Base-by-base conservation (phyloP, 2,329 filamentous ascomycete genomes). In the Alternaria triticina region DNA sequence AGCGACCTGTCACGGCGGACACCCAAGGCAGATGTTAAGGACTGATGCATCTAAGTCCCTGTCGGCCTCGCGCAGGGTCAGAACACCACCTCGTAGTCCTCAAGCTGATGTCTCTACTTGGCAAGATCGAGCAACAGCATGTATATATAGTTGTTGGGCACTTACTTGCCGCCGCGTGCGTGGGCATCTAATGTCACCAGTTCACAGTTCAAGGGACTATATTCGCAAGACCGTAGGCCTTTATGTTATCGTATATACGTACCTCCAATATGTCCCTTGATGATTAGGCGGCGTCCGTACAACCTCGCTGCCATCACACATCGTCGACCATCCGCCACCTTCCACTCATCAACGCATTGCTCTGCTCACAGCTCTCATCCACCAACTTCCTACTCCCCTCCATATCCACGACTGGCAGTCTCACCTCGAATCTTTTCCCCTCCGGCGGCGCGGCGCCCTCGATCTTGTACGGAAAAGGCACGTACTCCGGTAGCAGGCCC, bases 401-500 rank as follows among this genome's bases (percentile, higher is more conserved):
- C 0, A 77, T 76, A 0, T 89, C 90, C 0, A 84, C 85, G 0
- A 86, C 86, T 0, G 90, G 90, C n/a, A 91, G 79, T 3, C 82
- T 82, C 54, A 89, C 89, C 74, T 91, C 88, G 51, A 83, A 83
- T 56, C 71, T 79, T 67, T 83, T 84, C 4, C 82, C 83, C 0
- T 78, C 54, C 0, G 66, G 73, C 0, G 82, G 76, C 3, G 64
- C 60, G 40, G 68, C 73, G 13, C 81, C 74, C 8, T 75, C 70
- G 51, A 79, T 70, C 22, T 56, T 15, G 46, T 70, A 69, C 0
- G 88, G 89, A 63, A 88, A 91, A 0, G 86, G 85, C 0, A 92
- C 82, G 65, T 88, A 91, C 60, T 91, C 85, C 0, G 89, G 89
- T 54, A 92, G 73, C 20, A 91, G 73, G 0, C 87, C 89, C 2